Evolutionary conservation across 2,329 filamentous ascomycete genomes (phyloP), one percentile per base, ranked within the genome.

Genomic region (Fusarium hainanense): DNA sequence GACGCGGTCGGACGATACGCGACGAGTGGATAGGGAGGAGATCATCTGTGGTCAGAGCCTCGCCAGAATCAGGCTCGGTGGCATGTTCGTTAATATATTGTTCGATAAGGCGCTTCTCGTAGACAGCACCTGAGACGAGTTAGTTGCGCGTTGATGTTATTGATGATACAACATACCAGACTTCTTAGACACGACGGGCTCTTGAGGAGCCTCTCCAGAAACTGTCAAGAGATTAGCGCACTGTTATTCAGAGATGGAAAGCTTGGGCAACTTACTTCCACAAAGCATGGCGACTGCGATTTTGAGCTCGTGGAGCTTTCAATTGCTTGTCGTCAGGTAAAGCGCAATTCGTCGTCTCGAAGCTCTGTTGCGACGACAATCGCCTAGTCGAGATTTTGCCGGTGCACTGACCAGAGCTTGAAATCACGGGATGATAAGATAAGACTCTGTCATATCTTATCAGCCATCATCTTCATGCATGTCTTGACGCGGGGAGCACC

Each of bases 191-290:
- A 94, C 93, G 73, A 98, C 95, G 58, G 96, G 94, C 82, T 94
- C 91, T 84, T 97, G 92, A 71, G 96, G 95, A 83, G 93, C 91
- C 88, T 98, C 95, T 83, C 96, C 96, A 68, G 96, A 99, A 82
- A 99, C 95, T 97, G 77, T 58, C 65, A 44, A 49, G 37, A 27
- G 13, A 66, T 73, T 66, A 67, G 74, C 70, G 48, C 68, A 57
- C 34, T 23, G 16, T 6, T 20, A 8, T 37, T 52, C 56, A n/a
- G 20, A 49, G 16, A 57, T 11, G 11, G 6, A 10, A 9, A 16
- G 21, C 9, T 16, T 34, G 9, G 9, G 10, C 1, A 61, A 76
- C 81, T 76, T 77, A 83, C 82, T 85, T 83, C 79, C 80, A 54
- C 84, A 85, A 76, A 85, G 79, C 84, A 85, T 85, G 66, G 73